Conservation (phyloP, 805 yeast genomes). For the Candida arabinofermentans region DNA sequence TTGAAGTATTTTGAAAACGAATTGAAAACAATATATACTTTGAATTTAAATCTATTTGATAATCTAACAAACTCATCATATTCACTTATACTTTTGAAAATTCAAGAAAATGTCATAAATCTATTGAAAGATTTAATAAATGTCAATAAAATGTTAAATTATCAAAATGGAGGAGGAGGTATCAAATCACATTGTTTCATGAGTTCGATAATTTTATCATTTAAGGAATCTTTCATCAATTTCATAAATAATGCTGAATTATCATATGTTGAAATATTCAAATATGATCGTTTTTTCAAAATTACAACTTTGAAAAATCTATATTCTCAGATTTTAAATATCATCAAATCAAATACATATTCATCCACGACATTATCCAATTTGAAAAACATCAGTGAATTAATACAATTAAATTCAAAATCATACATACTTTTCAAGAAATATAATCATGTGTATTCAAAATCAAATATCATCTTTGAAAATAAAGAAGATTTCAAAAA, state of each 20-base stretch:
- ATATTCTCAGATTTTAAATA: not conserved
- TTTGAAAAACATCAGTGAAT: not conserved
- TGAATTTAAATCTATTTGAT: slow-evolving; percentile 14
- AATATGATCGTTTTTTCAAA: not conserved
- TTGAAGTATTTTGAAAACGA: slow-evolving; percentile 8
- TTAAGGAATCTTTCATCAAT: slow-evolving; percentile 2
- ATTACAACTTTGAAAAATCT: not conserved
- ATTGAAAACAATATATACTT: slow-evolving; percentile 16
- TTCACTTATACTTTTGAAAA: slow-evolving; percentile 8
- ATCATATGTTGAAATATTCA: slow-evolving; percentile 8
- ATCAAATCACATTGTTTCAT: slow-evolving; percentile 15
- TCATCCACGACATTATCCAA: too few species aligned
- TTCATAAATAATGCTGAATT: too few species aligned
- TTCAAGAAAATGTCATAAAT: slow-evolving; percentile 9
- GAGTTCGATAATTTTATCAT: slow-evolving; percentile 8
- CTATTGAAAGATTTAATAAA: slow-evolving; percentile 10
- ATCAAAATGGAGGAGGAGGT: slow-evolving; percentile 9
- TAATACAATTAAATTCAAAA: not conserved
- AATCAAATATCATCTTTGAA: not conserved
- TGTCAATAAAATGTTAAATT: slow-evolving; percentile 8
- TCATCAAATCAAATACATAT: not conserved
- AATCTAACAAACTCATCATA: slow-evolving; percentile 6
- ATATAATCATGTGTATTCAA: not conserved
- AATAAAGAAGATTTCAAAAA: slow-evolving; percentile 7
- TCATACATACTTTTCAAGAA: not conserved